Evolutionary conservation across 1,139 yeast genomes (phyloP), one percentile per base, ranked within the genome.

Genomic region (Meyerozyma athensensis): DNA sequence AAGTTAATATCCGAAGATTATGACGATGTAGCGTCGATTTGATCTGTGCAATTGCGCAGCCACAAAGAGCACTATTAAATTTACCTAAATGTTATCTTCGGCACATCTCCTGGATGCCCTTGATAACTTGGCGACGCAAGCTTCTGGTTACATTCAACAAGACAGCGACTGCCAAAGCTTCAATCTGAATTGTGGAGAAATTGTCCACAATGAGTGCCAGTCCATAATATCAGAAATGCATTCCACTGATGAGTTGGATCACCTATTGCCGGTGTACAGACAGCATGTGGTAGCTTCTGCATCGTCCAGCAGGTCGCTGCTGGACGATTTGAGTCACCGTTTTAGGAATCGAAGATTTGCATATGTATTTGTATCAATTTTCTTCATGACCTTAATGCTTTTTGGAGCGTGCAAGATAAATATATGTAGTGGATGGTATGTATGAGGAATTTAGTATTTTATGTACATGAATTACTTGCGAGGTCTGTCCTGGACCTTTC

Each of bases 401-500:
- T n/a, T n/a, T n/a, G n/a, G n/a, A n/a, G n/a, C n/a, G n/a, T n/a
- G n/a, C n/a, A 24, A 24, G 28, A 14, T 24, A 17, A 17, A 24
- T 24, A 8, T 24, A 8, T 24, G 28, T 24, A 24, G 3, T 13
- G 18, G 28, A 13, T 24, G 28, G 28, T 30, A 23, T 24, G 8
- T 18, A 30, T 35, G 26, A 28, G 33, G 21, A 24, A 16, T 23
- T 16, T 20, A 24, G 17, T 18, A 22, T 31, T 34, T 28, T 39
- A 35, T 39, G 36, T 41, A 30, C 37, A 41, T 36, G 31, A 38
- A 24, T 34, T 39, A 40, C 38, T 44, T 36, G 46, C 43, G 26
- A 58, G 85, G 85, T 73, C 90, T 78, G 59, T 90, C 97, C 61
- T 83, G 81, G 41, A 89, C 89, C 73, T 86, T 81, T 76, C 77